Conservation (phyloP, 208 protist species). For the Leishmania guyanensis region DNA sequence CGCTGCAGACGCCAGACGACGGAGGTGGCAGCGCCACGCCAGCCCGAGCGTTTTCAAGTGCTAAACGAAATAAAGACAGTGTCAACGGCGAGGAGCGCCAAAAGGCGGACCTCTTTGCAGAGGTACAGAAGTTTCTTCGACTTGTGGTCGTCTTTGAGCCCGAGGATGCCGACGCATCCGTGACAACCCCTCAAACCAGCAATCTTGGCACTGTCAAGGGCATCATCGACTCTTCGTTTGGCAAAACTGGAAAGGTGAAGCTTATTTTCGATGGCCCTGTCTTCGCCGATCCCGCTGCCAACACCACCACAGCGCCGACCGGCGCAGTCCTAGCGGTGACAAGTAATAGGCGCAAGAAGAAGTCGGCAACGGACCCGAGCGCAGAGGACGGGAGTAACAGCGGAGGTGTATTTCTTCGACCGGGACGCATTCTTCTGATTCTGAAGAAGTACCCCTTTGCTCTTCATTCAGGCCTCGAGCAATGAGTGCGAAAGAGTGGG, state of each 20-base stretch:
- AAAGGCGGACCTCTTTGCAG: constrained; percentile 54
- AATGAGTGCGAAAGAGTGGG: constrained; percentile 21
- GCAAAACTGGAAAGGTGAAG: constrained; percentile 84
- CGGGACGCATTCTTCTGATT: constrained; percentile 45
- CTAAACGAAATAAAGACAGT: neutral
- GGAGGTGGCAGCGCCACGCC: neutral
- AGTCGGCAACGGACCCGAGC: constrained; percentile 12
- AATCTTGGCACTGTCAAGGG: constrained; percentile 28
- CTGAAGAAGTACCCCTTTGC: constrained; percentile 78
- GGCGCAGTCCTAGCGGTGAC: neutral
- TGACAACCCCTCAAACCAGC: neutral
- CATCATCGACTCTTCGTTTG: constrained; percentile 75
- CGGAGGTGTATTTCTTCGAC: constrained; percentile 8
- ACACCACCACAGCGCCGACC: neutral
- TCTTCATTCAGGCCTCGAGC: constrained; percentile 49
- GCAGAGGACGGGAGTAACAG: neutral
- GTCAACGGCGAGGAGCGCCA: constrained; percentile 1
- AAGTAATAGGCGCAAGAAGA: constrained; percentile 16
- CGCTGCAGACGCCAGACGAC: neutral
- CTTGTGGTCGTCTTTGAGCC: constrained; percentile 51
- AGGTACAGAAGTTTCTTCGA: constrained; percentile 78
- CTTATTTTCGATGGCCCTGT: constrained; percentile 56
- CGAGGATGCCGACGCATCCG: constrained; percentile 6
- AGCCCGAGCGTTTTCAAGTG: neutral
- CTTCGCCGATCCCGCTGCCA: constrained; percentile 32